These are phyloP conservation scores for Beauveria pseudobassiana DNA, from an alignment of 2,329 filamentous ascomycete genomes.

Conservation along the genomic window DNA sequence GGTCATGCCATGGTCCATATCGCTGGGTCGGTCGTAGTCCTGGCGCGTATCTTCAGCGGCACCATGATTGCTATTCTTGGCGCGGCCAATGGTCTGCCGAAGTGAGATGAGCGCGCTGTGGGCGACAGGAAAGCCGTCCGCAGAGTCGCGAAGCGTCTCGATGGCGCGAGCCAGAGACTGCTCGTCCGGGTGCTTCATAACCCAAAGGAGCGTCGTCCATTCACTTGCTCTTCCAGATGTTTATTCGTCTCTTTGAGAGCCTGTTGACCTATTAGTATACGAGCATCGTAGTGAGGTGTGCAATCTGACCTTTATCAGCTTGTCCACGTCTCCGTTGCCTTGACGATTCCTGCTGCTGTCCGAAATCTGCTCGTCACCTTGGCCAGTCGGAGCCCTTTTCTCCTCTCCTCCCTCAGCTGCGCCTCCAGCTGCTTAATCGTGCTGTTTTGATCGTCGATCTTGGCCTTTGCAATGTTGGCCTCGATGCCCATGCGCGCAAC, in stretches of 20 bases:
- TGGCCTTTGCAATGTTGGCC: slow-evolving; percentile 28
- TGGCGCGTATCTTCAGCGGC: not conserved
- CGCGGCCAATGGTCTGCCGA: slow-evolving; percentile 12
- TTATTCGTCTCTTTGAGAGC: slow-evolving; percentile 25
- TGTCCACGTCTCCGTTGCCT: slow-evolving; percentile 20
- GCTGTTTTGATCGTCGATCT: slow-evolving; percentile 25
- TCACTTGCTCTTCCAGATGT: slow-evolving; percentile 29
- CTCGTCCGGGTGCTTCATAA: slow-evolving; percentile 27
- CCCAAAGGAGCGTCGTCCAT: slow-evolving; percentile 29
- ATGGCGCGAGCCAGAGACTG: slow-evolving; percentile 24
- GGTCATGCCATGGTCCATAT: not conserved
- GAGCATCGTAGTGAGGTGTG: not conserved
- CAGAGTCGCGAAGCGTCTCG: slow-evolving; percentile 23
- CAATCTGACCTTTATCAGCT: slow-evolving; percentile 24
- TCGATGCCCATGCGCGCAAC: slow-evolving; percentile 32
- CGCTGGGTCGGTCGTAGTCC: not conserved
- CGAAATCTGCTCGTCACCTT: slow-evolving; percentile 21
- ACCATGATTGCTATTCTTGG: not conserved
- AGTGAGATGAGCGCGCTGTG: slow-evolving; percentile 22
- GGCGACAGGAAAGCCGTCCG: slow-evolving; percentile 20
- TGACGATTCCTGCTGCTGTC: slow-evolving; percentile 22
- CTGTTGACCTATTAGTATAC: slow-evolving; percentile 14
- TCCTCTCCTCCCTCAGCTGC: slow-evolving; percentile 25
- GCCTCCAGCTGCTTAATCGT: slow-evolving; percentile 24
- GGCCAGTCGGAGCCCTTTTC: slow-evolving; percentile 18